phyloP scores from a whole-genome alignment of 2,329 filamentous ascomycete species.

The Ilyonectria mors-panacis region DNA sequence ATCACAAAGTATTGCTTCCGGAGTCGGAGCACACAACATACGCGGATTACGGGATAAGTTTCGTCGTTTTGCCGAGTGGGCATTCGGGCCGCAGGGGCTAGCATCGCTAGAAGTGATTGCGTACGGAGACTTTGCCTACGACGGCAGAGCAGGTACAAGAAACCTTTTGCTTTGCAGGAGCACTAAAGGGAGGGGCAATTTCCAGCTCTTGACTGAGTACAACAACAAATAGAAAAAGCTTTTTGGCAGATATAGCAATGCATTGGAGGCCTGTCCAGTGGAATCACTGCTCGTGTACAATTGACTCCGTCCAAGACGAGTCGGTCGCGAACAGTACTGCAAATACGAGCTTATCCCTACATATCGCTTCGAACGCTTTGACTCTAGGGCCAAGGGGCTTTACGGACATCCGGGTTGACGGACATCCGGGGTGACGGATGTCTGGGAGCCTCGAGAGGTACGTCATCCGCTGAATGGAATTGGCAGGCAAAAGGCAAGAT shows the following conservation, averaged over 20 bases:
- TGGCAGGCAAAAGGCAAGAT: conserved; percentile 62
- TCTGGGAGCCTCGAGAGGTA: too few species aligned
- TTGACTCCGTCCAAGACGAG: too few species aligned
- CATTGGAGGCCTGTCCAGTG: conserved; percentile 6
- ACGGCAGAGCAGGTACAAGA: background rate
- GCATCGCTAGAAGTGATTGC: conserved; percentile 13
- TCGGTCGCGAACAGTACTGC: too few species aligned
- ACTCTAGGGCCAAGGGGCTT: too few species aligned
- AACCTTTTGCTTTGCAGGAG: background rate
- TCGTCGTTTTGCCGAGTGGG: conserved; percentile 14
- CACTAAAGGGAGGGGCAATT: background rate
- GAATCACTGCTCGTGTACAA: background rate
- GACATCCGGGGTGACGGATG: too few species aligned
- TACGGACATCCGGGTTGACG: too few species aligned
- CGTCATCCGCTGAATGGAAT: too few species aligned
- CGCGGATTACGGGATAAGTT: conserved; percentile 9
- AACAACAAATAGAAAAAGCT: conserved; percentile 6
- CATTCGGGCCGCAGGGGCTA: conserved; percentile 14
- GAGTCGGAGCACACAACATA: background rate
- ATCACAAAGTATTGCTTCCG: background rate
- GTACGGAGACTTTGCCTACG: conserved; percentile 18
- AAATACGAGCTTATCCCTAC: too few species aligned
- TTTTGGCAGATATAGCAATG: background rate
- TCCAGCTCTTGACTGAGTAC: background rate
- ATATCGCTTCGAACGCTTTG: too few species aligned